These are phyloP conservation scores for Syzygium oleosum DNA, from an alignment of 345 rosid genomes.

Conservation along the genomic window DNA sequence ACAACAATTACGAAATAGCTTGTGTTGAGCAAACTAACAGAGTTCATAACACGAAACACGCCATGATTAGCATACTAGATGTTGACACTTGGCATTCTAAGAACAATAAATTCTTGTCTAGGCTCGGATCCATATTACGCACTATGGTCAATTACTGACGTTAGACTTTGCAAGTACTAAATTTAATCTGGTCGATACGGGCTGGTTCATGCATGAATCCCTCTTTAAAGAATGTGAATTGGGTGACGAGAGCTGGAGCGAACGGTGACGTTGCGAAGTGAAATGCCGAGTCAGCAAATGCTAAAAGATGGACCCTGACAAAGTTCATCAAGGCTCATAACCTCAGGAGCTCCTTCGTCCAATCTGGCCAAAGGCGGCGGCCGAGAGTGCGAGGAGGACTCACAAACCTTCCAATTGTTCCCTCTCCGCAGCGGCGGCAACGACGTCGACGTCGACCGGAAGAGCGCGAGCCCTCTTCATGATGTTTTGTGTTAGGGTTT, in stretches of 20 bases:
- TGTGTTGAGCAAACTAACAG: background rate
- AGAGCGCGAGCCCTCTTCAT: slow-evolving; percentile 5
- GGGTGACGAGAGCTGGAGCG: background rate
- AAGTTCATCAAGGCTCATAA: slow-evolving; percentile 17
- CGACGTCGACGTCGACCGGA: background rate
- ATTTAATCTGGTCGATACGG: background rate
- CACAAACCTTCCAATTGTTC: slow-evolving; percentile 64
- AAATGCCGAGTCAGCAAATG: background rate
- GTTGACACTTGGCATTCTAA: background rate
- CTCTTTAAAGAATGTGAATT: rapidly evolving
- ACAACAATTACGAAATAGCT: rapidly evolving
- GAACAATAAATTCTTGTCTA: background rate
- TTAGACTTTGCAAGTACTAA: background rate
- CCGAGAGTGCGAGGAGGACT: slow-evolving; percentile 8
- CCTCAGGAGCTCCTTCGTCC: slow-evolving; percentile 16
- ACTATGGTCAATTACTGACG: background rate
- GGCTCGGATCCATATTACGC: background rate
- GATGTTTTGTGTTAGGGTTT: background rate
- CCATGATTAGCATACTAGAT: background rate
- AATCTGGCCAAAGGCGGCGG: background rate
- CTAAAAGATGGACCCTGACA: background rate
- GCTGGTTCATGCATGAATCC: background rate
- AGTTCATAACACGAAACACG: background rate
- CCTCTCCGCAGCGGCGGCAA: slow-evolving; percentile 35
- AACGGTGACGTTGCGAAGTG: background rate